Percentiles rank a stretch among this genome's conserved stretches.
phyloP scores from a whole-genome alignment of 2,329 filamentous ascomycete species.

The Scedosporium dehoogii region DNA sequence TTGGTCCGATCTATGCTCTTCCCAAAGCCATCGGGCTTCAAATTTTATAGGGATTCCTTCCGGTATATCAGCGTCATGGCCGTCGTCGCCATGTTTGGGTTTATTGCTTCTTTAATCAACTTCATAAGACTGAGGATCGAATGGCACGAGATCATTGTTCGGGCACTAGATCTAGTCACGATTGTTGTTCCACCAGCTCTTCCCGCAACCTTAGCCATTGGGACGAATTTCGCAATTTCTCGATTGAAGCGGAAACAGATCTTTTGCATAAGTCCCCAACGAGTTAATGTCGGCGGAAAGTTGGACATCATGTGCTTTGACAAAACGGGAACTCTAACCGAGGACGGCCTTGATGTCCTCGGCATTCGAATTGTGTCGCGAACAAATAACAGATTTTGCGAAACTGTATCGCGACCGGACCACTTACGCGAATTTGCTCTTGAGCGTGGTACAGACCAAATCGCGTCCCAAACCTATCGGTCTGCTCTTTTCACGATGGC shows the following conservation, averaged over 20 bases:
- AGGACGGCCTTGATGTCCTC: conserved; percentile 89
- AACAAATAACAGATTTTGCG: conserved; percentile 55
- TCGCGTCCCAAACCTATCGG: not conserved
- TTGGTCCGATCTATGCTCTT: conserved; percentile 97
- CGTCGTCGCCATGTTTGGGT: conserved; percentile 73
- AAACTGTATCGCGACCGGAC: conserved; percentile 51
- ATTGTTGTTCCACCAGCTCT: conserved; percentile 94
- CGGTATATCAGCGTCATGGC: conserved; percentile 97
- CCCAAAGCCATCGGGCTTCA: conserved; percentile 95
- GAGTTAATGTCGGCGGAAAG: conserved; percentile 94
- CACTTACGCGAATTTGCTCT: not conserved
- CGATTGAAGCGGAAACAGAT: conserved; percentile 83
- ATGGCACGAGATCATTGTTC: conserved; percentile 85
- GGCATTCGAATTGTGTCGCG: conserved; percentile 71
- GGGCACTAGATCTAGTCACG: conserved; percentile 89
- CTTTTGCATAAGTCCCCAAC: conserved; percentile 94
- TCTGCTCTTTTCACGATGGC: conserved; percentile 90
- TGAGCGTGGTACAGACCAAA: not conserved
- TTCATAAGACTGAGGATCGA: conserved; percentile 76
- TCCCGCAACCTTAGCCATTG: conserved; percentile 90
- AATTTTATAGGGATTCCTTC: conserved; percentile 96
- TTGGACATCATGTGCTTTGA: conserved; percentile 96
- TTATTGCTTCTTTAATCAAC: conserved; percentile 84
- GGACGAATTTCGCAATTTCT: conserved; percentile 86
- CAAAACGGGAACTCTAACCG: conserved; percentile 96